Conservation (phyloP, 768 basidiomycete genomes). For the Leucocoprinus leucothites region DNA sequence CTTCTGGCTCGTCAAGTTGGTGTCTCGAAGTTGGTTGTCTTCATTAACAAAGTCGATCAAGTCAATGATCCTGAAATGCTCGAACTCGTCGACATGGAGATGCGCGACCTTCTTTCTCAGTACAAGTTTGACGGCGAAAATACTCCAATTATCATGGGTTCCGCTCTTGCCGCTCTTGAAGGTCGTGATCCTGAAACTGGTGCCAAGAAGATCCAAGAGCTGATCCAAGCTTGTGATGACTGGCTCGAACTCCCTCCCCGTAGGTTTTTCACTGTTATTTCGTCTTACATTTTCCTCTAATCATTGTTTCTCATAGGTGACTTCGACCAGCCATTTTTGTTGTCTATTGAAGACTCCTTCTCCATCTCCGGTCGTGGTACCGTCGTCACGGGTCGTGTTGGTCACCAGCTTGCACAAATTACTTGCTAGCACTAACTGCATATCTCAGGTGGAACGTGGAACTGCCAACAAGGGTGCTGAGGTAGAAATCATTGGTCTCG, state of each 20-base stretch:
- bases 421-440: not conserved
- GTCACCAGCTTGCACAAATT: slow-evolving; percentile 20
- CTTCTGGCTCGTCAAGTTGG: slow-evolving; percentile 98
- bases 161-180: slow-evolving; percentile 92
- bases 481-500: slow-evolving; percentile 90
- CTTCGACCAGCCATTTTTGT: slow-evolving; percentile 95
- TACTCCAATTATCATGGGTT: slow-evolving; percentile 98
- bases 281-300: not conserved
- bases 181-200: slow-evolving; percentile 81
- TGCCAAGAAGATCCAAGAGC: slow-evolving; percentile 70
- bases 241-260: slow-evolving; percentile 96
- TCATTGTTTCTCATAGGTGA: slow-evolving; percentile 54
- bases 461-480: slow-evolving; percentile 88
- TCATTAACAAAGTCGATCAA: slow-evolving; percentile 99
- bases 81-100: slow-evolving; percentile 99
- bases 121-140: slow-evolving; percentile 98
- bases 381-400: slow-evolving; percentile 89
- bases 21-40: slow-evolving; percentile 95
- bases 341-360: slow-evolving; percentile 95
- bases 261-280: slow-evolving; percentile 32
- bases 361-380: slow-evolving; percentile 99
- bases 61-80: slow-evolving; percentile 98
- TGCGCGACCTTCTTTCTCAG: slow-evolving; percentile 87
- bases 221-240: slow-evolving; percentile 83
- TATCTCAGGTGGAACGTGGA: slow-evolving; percentile 81